Base-by-base conservation (phyloP, 2,329 filamentous ascomycete species). In the Hymenoscyphus infarciens region DNA sequence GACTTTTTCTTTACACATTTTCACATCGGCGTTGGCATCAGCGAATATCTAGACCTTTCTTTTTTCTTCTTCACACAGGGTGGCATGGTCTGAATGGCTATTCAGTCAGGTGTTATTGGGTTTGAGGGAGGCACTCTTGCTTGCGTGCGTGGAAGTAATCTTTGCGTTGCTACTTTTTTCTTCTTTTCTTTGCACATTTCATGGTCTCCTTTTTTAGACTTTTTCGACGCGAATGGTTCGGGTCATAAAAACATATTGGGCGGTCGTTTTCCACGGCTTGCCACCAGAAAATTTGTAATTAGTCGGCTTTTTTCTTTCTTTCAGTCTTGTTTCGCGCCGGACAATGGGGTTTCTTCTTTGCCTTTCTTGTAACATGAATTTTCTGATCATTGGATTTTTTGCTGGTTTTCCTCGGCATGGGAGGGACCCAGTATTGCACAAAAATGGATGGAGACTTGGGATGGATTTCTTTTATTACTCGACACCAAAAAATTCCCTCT, bases 81-180 rank as follows among this genome's bases (percentile, higher is more conserved):
- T 70, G 71, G 72, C 72, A 73, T 71, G 69, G 67, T 69, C 69
- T 70, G 69, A 70, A 67, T 66, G 70, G 72, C 66, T 68, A 71
- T 68, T 66, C 69, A 71, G 75, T 74, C 72, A 69, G 74, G 73
- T 74, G 76, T 74, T 73, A 74, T 65, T n/a, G 65, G 67, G 62
- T 62, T 70, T 63, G 62, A 63, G 64, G 68, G 69, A 71, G 73
- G 72, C 69, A 62, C 70, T 70, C 65, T 70, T 70, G 63, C 65
- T 69, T 71, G 66, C 60, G 35, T 61, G 62, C 62, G 59, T 52
- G 63, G 61, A 45, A 60, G 63, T 66, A 67, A 61, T 68, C 68
- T 71, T 31, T 62, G 19, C 55, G 35, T 56, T 45, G 35, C 15
- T 66, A 67, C 64, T 67, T 69, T 69, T 68, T 67, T 67, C 70